Conservation (phyloP, 176 grass and related monocot species). For the Avena sativa region DNA sequence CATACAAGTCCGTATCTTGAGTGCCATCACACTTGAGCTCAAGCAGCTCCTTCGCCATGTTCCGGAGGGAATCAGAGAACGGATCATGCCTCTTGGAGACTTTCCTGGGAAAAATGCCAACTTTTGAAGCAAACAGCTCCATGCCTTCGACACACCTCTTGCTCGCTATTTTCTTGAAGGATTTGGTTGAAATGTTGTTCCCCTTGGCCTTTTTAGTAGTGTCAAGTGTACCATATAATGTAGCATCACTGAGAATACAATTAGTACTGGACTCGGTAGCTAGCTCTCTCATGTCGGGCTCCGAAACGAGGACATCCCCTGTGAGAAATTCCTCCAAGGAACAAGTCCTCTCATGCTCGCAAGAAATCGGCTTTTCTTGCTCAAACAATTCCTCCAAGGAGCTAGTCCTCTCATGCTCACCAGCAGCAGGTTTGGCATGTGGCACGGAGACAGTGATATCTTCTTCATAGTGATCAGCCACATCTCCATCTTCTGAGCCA, state of each 20-base stretch:
- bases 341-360: slow-evolving; percentile 50
- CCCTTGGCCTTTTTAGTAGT: slow-evolving; percentile 50
- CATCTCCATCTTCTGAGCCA: slow-evolving; percentile 23
- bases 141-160: slow-evolving; percentile 62
- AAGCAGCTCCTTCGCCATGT: slow-evolving; percentile 70
- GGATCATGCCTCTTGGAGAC: slow-evolving; percentile 58
- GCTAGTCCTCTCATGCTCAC: slow-evolving; percentile 52
- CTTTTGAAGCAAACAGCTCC: slow-evolving; percentile 62
- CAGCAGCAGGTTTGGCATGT: slow-evolving; percentile 33
- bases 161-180: slow-evolving; percentile 68
- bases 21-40: slow-evolving; percentile 73
- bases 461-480: slow-evolving; percentile 20
- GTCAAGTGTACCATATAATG: slow-evolving; percentile 31
- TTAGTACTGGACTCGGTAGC: slow-evolving; percentile 13
- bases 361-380: slow-evolving; percentile 40
- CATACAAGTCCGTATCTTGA: slow-evolving; percentile 54
- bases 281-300: slow-evolving; percentile 12
- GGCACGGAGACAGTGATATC: background rate
- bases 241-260: slow-evolving; percentile 20
- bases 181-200: slow-evolving; percentile 44
- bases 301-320: slow-evolving; percentile 40
- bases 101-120: slow-evolving; percentile 47
- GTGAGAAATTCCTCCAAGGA: slow-evolving; percentile 54
- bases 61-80: slow-evolving; percentile 70
- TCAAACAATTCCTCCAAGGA: slow-evolving; percentile 53